These are phyloP conservation scores for Diversispora epigaea DNA, from an alignment of 192 early-diverging fungal species.

Conservation along the genomic window DNA sequence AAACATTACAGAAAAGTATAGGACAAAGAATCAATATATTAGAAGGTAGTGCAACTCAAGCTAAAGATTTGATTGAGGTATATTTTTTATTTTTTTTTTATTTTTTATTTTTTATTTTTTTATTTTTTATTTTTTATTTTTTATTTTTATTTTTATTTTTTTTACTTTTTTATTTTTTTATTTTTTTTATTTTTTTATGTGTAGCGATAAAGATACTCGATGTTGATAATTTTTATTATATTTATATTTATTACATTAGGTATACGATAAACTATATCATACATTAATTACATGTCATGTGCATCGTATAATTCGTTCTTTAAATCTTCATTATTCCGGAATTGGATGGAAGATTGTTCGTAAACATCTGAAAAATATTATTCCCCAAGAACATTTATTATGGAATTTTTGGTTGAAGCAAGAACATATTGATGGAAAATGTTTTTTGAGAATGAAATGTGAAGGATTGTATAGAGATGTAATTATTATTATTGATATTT, in stretches of 20 bases:
- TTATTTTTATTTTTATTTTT: no score
- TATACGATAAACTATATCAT: conserved; percentile 61
- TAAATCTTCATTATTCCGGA: conserved; percentile 58
- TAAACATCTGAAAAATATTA: conserved; percentile 43
- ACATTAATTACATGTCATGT: conserved; percentile 60
- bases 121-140: no score
- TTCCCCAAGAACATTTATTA: conserved; percentile 49
- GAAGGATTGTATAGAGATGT: conserved; percentile 66
- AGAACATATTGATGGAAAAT: conserved; percentile 52
- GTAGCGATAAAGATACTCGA: no score
- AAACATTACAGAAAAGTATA: conserved; percentile 47
- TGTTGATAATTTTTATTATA: no score
- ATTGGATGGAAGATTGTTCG: conserved; percentile 61
- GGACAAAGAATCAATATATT: conserved; percentile 53
- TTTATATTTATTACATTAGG: conserved; percentile 37
- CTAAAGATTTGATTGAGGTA: conserved; percentile 38
- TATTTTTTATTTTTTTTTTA: not conserved
- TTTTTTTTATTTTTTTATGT: no score
- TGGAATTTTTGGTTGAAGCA: conserved; percentile 48
- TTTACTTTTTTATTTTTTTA: no score
- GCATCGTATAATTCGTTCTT: conserved; percentile 60
- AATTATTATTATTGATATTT: conserved; percentile 1
- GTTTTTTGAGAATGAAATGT: conserved; percentile 67
- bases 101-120: no score
- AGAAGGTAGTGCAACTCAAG: conserved; percentile 56